phyloP scores from a whole-genome alignment of 148 eudicot species.

The Rhododendron ovatum region DNA sequence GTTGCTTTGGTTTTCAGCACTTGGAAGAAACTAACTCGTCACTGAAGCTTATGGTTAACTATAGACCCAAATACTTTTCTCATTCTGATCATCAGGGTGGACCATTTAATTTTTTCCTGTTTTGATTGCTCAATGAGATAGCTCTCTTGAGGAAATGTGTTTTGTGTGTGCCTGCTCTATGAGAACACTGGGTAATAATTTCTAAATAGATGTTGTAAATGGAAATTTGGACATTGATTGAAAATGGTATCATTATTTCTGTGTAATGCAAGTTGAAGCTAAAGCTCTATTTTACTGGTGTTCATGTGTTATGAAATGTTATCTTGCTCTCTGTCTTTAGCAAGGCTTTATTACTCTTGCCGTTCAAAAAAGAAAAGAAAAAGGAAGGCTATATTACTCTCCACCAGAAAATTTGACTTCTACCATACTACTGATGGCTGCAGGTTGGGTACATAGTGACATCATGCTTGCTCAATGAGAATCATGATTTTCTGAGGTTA shows the following conservation, averaged over 20 bases:
- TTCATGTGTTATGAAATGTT: not conserved
- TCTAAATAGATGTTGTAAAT: not conserved
- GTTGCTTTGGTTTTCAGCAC: slow-evolving; percentile 4
- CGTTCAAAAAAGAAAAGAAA: not conserved
- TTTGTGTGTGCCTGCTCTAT: not conserved
- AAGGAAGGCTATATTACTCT: not conserved
- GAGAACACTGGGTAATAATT: not conserved
- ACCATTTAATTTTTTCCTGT: not conserved
- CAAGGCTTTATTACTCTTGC: not conserved
- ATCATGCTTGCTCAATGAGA: slow-evolving; percentile 90
- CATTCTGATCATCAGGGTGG: not conserved
- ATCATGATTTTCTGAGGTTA: slow-evolving; percentile 89
- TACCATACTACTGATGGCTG: slow-evolving; percentile 22
- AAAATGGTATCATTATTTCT: too few relatives aligned
- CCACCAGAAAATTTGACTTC: slow-evolving; percentile 77
- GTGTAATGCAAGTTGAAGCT: not conserved
- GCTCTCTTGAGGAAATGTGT: not conserved
- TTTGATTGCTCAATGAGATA: not conserved
- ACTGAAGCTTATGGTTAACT: not conserved
- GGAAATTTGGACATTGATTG: not conserved
- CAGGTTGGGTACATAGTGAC: slow-evolving; percentile 99
- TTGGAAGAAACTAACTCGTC: not conserved
- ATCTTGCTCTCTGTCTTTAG: slow-evolving; percentile 3
- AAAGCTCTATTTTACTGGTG: not conserved
- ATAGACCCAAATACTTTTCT: not conserved